Percentiles rank a stretch among this genome's conserved stretches.
phyloP scores from a whole-genome alignment of 176 grass and related monocot species.

The Tillandsia leiboldiana region DNA sequence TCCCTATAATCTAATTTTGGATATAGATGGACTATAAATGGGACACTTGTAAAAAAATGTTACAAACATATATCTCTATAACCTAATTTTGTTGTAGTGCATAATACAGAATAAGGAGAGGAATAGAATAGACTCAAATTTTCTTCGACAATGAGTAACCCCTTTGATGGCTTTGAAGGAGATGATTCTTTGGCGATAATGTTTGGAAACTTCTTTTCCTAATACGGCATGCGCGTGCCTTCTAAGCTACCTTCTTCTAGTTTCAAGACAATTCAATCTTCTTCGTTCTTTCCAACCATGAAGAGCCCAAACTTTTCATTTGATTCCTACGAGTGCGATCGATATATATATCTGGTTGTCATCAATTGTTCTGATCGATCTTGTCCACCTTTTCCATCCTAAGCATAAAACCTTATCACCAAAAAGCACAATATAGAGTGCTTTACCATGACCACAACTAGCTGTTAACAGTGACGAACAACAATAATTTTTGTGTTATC shows the following conservation, averaged over 20 bases:
- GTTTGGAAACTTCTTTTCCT: neutral
- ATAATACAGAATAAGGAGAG: too few species aligned
- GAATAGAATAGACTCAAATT: too few species aligned
- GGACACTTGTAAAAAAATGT: too few species aligned
- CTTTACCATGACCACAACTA: conserved; percentile 7
- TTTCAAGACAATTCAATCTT: conserved; percentile 20
- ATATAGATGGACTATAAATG: too few species aligned
- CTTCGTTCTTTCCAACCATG: conserved; percentile 44
- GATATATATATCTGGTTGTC: neutral
- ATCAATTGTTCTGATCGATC: conserved; percentile 12
- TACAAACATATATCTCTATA: too few species aligned
- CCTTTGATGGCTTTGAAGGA: neutral
- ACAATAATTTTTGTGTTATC: neutral
- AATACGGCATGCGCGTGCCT: neutral
- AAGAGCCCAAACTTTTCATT: neutral
- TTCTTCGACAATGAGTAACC: neutral
- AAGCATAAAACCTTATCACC: neutral
- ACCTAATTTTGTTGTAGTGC: too few species aligned
- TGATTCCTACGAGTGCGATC: neutral
- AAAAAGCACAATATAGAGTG: neutral
- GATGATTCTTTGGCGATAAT: neutral
- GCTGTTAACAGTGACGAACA: neutral
- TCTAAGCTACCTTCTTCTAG: conserved; percentile 3
- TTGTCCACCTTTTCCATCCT: conserved; percentile 25
- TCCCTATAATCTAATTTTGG: too few species aligned